phyloP scores from a whole-genome alignment of 257 asterid genomes.

The Thymus mandschuricus region DNA sequence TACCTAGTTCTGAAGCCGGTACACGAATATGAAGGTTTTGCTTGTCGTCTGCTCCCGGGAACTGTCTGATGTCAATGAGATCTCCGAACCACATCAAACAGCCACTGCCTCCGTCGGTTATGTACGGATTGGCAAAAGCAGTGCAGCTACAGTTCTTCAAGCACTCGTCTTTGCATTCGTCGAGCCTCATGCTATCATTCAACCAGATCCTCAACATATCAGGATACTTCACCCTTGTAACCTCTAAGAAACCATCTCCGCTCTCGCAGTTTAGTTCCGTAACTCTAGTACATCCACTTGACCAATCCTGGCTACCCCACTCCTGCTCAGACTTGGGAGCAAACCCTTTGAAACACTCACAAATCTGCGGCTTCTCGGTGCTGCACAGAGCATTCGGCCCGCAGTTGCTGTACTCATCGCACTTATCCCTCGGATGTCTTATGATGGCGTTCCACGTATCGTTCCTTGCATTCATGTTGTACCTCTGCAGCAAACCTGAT shows the following conservation, averaged over 20 bases:
- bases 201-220: slow-evolving; percentile 29
- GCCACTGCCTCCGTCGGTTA: slow-evolving; percentile 33
- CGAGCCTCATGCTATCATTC: slow-evolving; percentile 37
- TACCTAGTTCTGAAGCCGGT: slow-evolving; percentile 29
- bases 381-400: slow-evolving; percentile 43
- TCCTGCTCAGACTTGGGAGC: slow-evolving; percentile 8
- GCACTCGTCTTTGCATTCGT: slow-evolving; percentile 37
- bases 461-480: slow-evolving; percentile 27
- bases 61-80: slow-evolving; percentile 31
- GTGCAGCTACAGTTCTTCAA: slow-evolving; percentile 38
- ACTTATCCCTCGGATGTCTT: slow-evolving; percentile 1
- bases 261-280: slow-evolving; percentile 18
- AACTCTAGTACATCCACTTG: slow-evolving; percentile 36
- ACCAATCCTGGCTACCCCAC: slow-evolving; percentile 41
- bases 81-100: slow-evolving; percentile 45
- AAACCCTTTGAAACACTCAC: slow-evolving; percentile 39
- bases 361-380: neutral
- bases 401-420: slow-evolving; percentile 38
- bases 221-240: slow-evolving; percentile 35
- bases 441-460: slow-evolving; percentile 29
- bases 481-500: slow-evolving; percentile 16
- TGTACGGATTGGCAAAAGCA: slow-evolving; percentile 38
- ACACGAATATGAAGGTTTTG: slow-evolving; percentile 31
- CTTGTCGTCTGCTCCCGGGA: neutral
- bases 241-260: slow-evolving; percentile 37